A percentile compares a stretch with the other conserved stretches of the same genome.
Conservation (phyloP, 176 grass and related monocot genomes). For the Pharus latifolius region DNA sequence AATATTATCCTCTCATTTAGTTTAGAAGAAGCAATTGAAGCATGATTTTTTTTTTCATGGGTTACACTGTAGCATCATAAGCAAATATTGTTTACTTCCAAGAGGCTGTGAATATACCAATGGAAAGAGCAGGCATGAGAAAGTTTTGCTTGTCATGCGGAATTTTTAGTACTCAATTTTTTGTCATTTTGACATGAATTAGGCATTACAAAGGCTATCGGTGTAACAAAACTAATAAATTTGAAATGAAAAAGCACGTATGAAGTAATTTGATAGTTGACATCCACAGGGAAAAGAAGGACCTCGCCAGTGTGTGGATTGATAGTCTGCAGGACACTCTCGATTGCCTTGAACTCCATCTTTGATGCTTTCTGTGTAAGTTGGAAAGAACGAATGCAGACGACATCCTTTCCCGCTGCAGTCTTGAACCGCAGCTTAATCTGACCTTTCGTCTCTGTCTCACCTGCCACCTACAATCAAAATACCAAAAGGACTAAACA, state of each 20-base stretch:
- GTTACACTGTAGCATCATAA: neutral
- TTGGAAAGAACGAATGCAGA: slow-evolving; percentile 95
- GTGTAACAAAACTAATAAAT: neutral
- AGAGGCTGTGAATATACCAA: neutral
- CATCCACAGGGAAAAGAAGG: neutral
- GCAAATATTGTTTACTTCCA: neutral
- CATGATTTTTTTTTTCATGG: neutral
- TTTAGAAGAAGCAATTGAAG: neutral
- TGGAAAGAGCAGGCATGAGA: neutral
- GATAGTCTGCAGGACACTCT: slow-evolving; percentile 94
- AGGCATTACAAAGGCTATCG: neutral
- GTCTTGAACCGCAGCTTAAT: slow-evolving; percentile 94
- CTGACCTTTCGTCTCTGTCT: slow-evolving; percentile 88
- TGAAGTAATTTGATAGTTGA: slow-evolving; percentile 1
- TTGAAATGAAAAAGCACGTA: neutral
- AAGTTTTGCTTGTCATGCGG: neutral
- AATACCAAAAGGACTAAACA: neutral
- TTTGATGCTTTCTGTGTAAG: slow-evolving; percentile 96
- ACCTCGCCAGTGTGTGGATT: slow-evolving; percentile 95
- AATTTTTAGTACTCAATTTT: neutral
- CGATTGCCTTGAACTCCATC: slow-evolving; percentile 98
- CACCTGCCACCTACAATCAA: slow-evolving; percentile 65
- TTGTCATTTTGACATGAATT: neutral
- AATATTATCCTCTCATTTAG: neutral
- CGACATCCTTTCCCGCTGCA: slow-evolving; percentile 87